Evolutionary conservation across 1,284 basidiomycete species (phyloP), one percentile per base, ranked within the genome.

Genomic region (Ustilago hordei): DNA sequence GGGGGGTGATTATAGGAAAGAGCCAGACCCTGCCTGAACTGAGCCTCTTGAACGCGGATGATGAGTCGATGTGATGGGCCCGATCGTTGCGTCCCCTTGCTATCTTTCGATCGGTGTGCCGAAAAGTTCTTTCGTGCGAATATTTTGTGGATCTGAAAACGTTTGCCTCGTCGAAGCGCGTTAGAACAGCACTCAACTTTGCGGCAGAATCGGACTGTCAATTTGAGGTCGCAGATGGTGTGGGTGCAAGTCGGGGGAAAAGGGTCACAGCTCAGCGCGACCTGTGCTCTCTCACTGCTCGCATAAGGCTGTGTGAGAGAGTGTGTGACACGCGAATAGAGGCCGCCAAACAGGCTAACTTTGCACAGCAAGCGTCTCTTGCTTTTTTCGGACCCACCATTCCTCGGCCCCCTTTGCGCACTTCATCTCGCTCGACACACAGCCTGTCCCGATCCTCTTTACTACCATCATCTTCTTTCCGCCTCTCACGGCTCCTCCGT

Each of bases 121-220:
- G n/a, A 12, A 8, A 28, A 5, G 23, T 11, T 41, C 55, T 31
- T 28, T 36, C 57, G 57, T 59, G 50, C 57, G 57, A 48, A 38
- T 48, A 11, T 48, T 19, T 43, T 23, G 11, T 2, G n/a, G 19
- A n/a, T 13, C 12, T 7, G 32, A 56, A 36, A 69, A 55, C 60
- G 60, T 69, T 28, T 69, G 55, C 53, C 57, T 69, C 39, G 8
- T 23, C 11, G 17, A 9, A 48, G n/a, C 6, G 31, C 35, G 2
- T 36, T 71, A 71, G 69, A 71, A 66, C 4, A 39, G 59, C 59
- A 57, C 36, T 66, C 63, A 71, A 71, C 69, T 65, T 70, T 65
- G 69, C 63, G 69, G 69, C 62, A 64, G 55, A 55, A 64, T 41
- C 67, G 61, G 61, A 70, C 62, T 61, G 55, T 35, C 54, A 70